Evolutionary conservation across 495 filamentous ascomycete genomes (phyloP), one percentile per base, ranked within the genome.

Genomic region (Neurospora terricola): DNA sequence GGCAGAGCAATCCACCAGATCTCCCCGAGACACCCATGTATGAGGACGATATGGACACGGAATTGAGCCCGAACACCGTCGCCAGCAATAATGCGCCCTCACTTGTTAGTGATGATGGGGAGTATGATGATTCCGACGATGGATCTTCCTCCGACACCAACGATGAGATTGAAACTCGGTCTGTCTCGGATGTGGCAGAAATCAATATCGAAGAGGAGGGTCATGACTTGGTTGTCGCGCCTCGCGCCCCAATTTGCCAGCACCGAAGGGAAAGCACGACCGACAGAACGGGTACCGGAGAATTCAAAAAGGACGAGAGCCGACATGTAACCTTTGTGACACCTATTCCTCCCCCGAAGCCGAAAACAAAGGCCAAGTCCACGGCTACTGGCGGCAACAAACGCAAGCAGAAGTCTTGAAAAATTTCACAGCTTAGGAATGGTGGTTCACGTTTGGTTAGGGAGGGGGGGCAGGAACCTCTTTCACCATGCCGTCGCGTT

Each of bases 31-130:
- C 82, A 14, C 76, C 84, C 27, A 81, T 83, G 69, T 84, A 85
- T 69, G 80, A 84, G 18, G 86, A 87, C 16, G 82, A 86, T 38
- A 79, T 89, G 72, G 87, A 89, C 69, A 84, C 83, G 37, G 91
- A 93, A 70, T 83, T 96, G 42, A 95, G 92, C 76, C 94, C 94
- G 9, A 88, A 93, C 74, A 93, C 93, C 7, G 83, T 91, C 38
- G 88, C 92, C 40, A 92, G 92, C 76, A 94, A 95, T 79, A 87
- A 87, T 70, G 91, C 92, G 12, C 94, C 94, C 14, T 95, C 93
- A 54, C 84, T 97, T 71, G 92, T 97, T 75, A 94, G 92, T 82
- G 94, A 97, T 80, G 91, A 94, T 78, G 91, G 89, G 71, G 90
- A 92, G 76, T 92, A 94, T 76, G 90, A 90, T 73, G 88, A 90